A percentile compares a stretch with the other conserved stretches of the same genome.
Conservation (phyloP, 768 basidiomycete species). For the Podaxis mareebaensis region DNA sequence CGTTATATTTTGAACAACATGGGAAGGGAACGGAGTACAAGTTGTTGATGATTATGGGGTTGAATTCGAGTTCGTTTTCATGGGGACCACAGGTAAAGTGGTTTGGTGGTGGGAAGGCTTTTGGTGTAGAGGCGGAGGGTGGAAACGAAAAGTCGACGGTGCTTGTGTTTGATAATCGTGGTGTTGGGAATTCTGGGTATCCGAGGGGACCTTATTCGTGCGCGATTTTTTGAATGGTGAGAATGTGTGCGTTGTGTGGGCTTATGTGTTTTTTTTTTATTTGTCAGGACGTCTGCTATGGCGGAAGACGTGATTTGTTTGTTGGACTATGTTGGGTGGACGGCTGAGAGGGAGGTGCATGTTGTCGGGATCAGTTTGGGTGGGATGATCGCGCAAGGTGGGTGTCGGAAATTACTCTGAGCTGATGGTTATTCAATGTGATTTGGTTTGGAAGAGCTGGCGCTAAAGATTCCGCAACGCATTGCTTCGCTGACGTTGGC, state of each 20-base stretch:
- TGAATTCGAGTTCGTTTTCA: constrained; percentile 63
- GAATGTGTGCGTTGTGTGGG: not conserved
- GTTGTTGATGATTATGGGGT: constrained; percentile 77
- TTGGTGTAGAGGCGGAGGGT: constrained; percentile 22
- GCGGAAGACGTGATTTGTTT: constrained; percentile 71
- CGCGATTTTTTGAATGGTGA: constrained; percentile 24
- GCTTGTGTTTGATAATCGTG: constrained; percentile 84
- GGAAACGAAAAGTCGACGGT: constrained; percentile 48
- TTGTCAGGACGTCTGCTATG: constrained; percentile 67
- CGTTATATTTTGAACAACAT: constrained; percentile 80
- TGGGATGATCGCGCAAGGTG: constrained; percentile 84
- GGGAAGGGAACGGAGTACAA: constrained; percentile 56
- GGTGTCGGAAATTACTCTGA: not conserved
- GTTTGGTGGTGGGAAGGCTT: constrained; percentile 41
- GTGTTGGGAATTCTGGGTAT: constrained; percentile 72
- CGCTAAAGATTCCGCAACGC: constrained; percentile 62
- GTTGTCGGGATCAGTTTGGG: constrained; percentile 77
- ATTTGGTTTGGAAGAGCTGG: constrained; percentile 51
- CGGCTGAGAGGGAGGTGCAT: constrained; percentile 56
- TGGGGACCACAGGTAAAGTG: constrained; percentile 68
- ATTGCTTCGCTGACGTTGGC: constrained; percentile 65
- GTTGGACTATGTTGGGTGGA: constrained; percentile 76
- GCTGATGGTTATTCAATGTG: not conserved
- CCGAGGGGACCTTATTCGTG: constrained; percentile 80
- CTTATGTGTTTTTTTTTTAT: constrained; percentile 1